These are phyloP conservation scores for Macaranga tanarius DNA, from an alignment of 441 rosid genomes.

Conservation along the genomic window DNA sequence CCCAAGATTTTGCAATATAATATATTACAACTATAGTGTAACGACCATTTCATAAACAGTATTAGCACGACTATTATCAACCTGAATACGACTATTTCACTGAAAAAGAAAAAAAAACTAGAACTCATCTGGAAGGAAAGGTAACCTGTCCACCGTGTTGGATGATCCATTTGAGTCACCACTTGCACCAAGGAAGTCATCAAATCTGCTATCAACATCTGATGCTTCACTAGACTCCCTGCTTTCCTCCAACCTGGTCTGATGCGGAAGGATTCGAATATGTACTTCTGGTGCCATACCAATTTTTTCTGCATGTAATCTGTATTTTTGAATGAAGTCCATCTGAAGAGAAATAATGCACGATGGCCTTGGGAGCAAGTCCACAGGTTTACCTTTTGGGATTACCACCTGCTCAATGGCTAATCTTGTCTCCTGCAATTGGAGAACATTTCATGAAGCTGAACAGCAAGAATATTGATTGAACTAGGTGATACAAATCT, in stretches of 20 bases:
- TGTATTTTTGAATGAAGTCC: constrained; percentile 57
- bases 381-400: constrained; percentile 59
- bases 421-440: constrained; percentile 72
- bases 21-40: not conserved
- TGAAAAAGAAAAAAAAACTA: not conserved
- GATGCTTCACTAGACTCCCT: constrained; percentile 27
- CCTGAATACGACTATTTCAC: not conserved
- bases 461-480: not conserved
- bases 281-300: constrained; percentile 44
- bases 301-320: constrained; percentile 54
- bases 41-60: constrained; percentile 4
- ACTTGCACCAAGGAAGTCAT: constrained; percentile 29
- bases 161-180: constrained; percentile 45
- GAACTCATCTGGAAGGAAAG: constrained; percentile 64
- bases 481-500: not conserved
- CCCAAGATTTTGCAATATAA: not conserved
- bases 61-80: not conserved
- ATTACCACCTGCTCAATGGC: constrained; percentile 75
- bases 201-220: constrained; percentile 33
- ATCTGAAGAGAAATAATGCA: constrained; percentile 60
- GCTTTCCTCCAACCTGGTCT: constrained; percentile 27
- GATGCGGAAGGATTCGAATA: constrained; percentile 61
- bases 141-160: constrained; percentile 52
- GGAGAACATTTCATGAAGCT: not conserved
- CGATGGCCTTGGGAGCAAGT: constrained; percentile 64